phyloP scores from a whole-genome alignment of 495 filamentous ascomycete species.

The Neurospora africana region DNA sequence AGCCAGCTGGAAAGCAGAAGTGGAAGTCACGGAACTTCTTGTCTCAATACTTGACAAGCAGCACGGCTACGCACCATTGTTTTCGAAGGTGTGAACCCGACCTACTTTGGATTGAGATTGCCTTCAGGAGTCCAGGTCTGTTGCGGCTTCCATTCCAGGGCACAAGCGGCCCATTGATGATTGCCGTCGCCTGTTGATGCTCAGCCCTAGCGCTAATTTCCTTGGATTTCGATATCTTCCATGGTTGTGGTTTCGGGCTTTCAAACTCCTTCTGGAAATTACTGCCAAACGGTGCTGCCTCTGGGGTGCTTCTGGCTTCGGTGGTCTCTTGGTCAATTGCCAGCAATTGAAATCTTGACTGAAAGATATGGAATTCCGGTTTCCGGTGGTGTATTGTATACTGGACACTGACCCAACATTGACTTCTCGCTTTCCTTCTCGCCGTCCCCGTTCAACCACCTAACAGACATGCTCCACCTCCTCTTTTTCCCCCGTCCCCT shows the following conservation, averaged over 20 bases:
- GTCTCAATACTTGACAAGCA: too few species aligned
- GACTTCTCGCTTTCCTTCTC: neutral
- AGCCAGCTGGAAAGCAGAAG: too few species aligned
- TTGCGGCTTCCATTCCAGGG: neutral
- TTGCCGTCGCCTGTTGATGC: neutral
- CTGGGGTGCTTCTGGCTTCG: neutral
- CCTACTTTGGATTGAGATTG: too few species aligned
- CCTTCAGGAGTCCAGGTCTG: too few species aligned
- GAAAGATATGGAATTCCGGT: neutral
- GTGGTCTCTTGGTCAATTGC: neutral
- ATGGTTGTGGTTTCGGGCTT: neutral
- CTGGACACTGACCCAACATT: neutral
- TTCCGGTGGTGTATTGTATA: neutral
- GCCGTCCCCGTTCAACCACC: accelerated
- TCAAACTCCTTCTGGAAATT: neutral
- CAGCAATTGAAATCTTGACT: neutral
- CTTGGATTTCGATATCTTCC: neutral
- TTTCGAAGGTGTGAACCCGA: too few species aligned
- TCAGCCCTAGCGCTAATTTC: neutral
- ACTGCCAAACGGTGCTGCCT: neutral
- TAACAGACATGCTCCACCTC: conserved; percentile 18
- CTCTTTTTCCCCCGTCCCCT: conserved; percentile 1
- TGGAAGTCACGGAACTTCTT: too few species aligned
- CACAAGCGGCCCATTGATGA: neutral
- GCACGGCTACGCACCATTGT: too few species aligned